Evolutionary conservation across 2,329 filamentous ascomycete genomes (phyloP).

Genomic region (Phaeophleospora eucalypticola): DNA sequence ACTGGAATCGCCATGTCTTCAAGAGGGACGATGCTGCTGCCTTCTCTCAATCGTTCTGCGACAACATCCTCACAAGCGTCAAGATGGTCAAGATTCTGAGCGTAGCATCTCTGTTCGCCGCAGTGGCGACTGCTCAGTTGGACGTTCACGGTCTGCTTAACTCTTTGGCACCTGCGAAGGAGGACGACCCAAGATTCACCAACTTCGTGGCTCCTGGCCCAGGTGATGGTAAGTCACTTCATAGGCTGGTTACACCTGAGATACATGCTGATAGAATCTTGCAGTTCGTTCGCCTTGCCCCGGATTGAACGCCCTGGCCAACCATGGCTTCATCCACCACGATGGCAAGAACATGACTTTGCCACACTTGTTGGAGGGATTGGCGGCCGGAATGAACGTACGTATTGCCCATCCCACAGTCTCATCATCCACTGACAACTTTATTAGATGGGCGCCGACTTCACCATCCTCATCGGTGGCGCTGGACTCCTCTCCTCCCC

Average conservation of each 20-base stretch:
- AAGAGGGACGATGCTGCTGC: not conserved
- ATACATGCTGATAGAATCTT: not conserved
- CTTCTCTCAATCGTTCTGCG: not conserved
- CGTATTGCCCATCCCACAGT: not conserved
- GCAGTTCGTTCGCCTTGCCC: conserved; percentile 29
- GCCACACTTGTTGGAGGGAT: conserved; percentile 23
- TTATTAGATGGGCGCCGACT: conserved; percentile 27
- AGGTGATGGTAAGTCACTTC: conserved; percentile 16
- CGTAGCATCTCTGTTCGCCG: conserved; percentile 3
- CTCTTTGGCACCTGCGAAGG: conserved; percentile 24
- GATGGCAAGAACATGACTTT: conserved; percentile 25
- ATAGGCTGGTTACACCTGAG: too few species aligned
- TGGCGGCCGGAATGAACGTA: conserved; percentile 24
- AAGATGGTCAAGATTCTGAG: conserved; percentile 6
- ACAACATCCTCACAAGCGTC: not conserved
- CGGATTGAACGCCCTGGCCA: conserved; percentile 26
- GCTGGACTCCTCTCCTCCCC: conserved; percentile 25
- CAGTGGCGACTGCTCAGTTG: conserved; percentile 7
- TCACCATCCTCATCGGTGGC: conserved; percentile 27
- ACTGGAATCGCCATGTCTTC: not conserved
- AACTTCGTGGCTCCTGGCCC: conserved; percentile 25
- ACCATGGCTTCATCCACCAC: conserved; percentile 26
- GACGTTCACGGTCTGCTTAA: conserved; percentile 19
- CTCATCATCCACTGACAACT: not conserved
- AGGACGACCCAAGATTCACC: conserved; percentile 25